Base-by-base conservation (phyloP, 73 alveolate genomes). In the Blepharisma japonicum region DNA sequence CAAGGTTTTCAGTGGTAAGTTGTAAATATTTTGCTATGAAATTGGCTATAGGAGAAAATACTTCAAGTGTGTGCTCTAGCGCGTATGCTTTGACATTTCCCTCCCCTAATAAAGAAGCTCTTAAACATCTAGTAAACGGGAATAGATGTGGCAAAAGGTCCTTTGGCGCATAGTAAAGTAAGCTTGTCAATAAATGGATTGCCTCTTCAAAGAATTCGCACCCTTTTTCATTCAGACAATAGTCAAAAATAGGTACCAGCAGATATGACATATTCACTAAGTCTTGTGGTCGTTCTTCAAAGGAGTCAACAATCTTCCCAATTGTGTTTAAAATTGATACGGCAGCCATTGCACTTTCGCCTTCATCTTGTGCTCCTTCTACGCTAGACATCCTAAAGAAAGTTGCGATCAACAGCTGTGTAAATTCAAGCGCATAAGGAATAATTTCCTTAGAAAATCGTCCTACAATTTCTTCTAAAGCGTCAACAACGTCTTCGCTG, bases 321-420 rank as follows among this genome's bases (percentile, higher is more conserved):
- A 88, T 83, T 18, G 74, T 61, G 23, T 61, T 61, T 25, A 70
- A 47, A 6, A 92, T 84, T 5, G 86, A 54, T 45, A 89, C 85
- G 0, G 95, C 91, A 0, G 95, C 85, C 45, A 89, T 68, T 2
- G 87, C 87, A 55, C 85, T 56, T 56, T 89, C 95, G 2, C 95
- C 95, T 23, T 89, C 95, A 20, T 89, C 95, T 5, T 76, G 86
- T 42, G 85, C 81, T 9, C n/a, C 68, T 20, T 77, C 87, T 0
- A 46, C 66, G 45, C 68, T 32, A 5, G 68, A 9, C 80, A 70
- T 78, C 71, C 90, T 74, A 55, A 77, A 42, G 70, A 80, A 89
- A 9, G 85, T n/a, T 4, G 14, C 56, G 27, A 51, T 77, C 46
- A 89, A 50, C 2, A 85, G 72, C 72, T 80, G 86, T 45, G 86